Conservation (phyloP, 352 stramenopile genomes). For the Pythium vanterpoolii region DNA sequence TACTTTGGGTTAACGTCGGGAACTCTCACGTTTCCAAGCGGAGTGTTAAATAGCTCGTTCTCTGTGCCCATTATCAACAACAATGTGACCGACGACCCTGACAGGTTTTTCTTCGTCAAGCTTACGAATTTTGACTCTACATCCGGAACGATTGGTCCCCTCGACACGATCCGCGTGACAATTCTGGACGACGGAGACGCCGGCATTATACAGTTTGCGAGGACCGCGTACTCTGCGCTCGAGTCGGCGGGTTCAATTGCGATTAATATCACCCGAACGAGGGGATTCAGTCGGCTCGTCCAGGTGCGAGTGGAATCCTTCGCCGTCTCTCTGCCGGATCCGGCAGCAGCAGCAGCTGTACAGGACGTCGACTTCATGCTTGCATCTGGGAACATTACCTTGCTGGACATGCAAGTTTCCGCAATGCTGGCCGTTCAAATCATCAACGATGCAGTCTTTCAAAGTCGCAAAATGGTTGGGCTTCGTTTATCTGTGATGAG, state of each 20-base stretch:
- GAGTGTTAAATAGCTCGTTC: conserved; percentile 22
- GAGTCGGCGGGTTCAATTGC: conserved; percentile 26
- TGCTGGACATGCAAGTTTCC: conserved; percentile 27
- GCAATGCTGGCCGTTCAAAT: conserved; percentile 28
- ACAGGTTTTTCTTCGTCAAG: conserved; percentile 43
- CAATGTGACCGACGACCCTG: conserved; percentile 36
- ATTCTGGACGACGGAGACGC: conserved; percentile 53
- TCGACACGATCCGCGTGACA: conserved; percentile 22
- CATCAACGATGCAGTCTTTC: conserved; percentile 40
- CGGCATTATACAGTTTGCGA: conserved; percentile 34
- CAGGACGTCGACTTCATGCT: conserved; percentile 35
- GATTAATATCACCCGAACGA: conserved; percentile 25
- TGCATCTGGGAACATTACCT: conserved; percentile 2
- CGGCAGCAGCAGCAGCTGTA: background rate
- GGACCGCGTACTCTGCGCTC: conserved; percentile 21
- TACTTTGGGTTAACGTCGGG: conserved; percentile 29
- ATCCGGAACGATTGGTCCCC: conserved; percentile 31
- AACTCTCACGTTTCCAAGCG: conserved; percentile 28
- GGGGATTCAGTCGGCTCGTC: conserved; percentile 28
- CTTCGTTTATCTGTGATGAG: conserved; percentile 25
- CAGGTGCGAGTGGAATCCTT: conserved; percentile 21
- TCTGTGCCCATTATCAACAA: conserved; percentile 51
- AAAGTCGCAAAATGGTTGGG: conserved; percentile 37
- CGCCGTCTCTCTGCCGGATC: conserved; percentile 4
- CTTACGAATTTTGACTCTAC: conserved; percentile 22